These are phyloP conservation scores for Cyberlindnera mycetangii DNA, from an alignment of 805 yeast genomes.

Conservation along the genomic window DNA sequence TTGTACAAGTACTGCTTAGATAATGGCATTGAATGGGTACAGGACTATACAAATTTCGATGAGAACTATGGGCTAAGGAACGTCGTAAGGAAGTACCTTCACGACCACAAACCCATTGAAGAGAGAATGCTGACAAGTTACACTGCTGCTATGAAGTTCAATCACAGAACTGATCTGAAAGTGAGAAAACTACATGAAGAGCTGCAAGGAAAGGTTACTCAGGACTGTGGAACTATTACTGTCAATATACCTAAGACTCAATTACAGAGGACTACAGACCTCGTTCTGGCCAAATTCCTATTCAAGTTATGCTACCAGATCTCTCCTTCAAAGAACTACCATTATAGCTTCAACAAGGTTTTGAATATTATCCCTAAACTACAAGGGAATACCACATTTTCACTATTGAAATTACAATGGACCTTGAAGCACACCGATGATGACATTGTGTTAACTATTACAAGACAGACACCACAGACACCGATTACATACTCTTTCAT, in stretches of 20 bases:
- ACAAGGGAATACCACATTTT: slow-evolving; percentile 13
- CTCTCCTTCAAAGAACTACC: slow-evolving; percentile 29
- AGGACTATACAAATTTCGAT: slow-evolving; percentile 59
- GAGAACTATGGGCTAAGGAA: slow-evolving; percentile 54
- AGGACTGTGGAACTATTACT: slow-evolving; percentile 8
- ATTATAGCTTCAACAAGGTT: slow-evolving; percentile 24
- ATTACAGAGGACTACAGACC: slow-evolving; percentile 16
- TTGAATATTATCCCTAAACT: slow-evolving; percentile 12
- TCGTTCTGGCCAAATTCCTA: slow-evolving; percentile 25
- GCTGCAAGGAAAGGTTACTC: neutral
- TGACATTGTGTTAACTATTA: slow-evolving; percentile 4
- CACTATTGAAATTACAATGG: slow-evolving; percentile 27
- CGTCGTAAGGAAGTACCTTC: slow-evolving; percentile 39
- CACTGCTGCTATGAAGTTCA: slow-evolving; percentile 20
- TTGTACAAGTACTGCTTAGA: slow-evolving; percentile 44
- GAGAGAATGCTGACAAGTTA: slow-evolving; percentile 16
- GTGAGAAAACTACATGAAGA: slow-evolving; percentile 10
- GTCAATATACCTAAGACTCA: slow-evolving; percentile 21
- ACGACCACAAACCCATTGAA: slow-evolving; percentile 14
- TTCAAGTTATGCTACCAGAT: slow-evolving; percentile 28
- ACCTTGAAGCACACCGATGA: slow-evolving; percentile 1
- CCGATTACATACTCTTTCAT: slow-evolving; percentile 10
- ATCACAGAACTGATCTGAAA: slow-evolving; percentile 18
- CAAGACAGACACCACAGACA: slow-evolving; percentile 21
- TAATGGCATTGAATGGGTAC: slow-evolving; percentile 55